A percentile compares a stretch with the other conserved stretches of the same genome.
phyloP scores from a whole-genome alignment of 1,284 basidiomycete genomes.

The Ustilago loliicola region DNA sequence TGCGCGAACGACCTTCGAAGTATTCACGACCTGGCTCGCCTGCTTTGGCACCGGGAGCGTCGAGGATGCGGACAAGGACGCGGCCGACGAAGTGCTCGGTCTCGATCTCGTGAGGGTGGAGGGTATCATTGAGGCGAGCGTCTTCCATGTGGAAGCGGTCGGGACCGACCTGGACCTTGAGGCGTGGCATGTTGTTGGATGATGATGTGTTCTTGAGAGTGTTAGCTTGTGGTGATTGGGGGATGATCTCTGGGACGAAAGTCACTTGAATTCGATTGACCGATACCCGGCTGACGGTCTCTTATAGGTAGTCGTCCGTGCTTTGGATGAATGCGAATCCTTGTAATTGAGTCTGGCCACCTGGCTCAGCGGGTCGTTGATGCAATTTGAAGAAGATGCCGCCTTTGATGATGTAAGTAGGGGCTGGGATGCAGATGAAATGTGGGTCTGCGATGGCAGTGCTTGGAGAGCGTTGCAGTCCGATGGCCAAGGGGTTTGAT shows the following conservation, averaged over 20 bases:
- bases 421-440: slow-evolving; percentile 9
- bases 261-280: neutral
- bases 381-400: slow-evolving; percentile 2
- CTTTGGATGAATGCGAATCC: too few relatives aligned
- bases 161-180: slow-evolving; percentile 70
- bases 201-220: too few relatives aligned
- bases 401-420: slow-evolving; percentile 9
- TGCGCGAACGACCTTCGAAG: slow-evolving; percentile 68
- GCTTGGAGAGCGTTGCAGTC: slow-evolving; percentile 6
- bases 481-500: neutral
- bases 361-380: neutral
- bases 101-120: slow-evolving; percentile 71
- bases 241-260: neutral
- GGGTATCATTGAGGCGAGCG: slow-evolving; percentile 69
- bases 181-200: slow-evolving; percentile 56
- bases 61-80: slow-evolving; percentile 71
- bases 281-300: neutral
- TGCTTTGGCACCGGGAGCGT: slow-evolving; percentile 68
- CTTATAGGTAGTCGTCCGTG: neutral
- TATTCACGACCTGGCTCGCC: slow-evolving; percentile 66
- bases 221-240: neutral
- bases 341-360: too few relatives aligned
- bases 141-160: slow-evolving; percentile 69
- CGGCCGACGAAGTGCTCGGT: slow-evolving; percentile 71
- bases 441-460: slow-evolving; percentile 2